Evolutionary conservation across 2,329 filamentous ascomycete species (phyloP), one percentile per base, ranked within the genome.

Genomic region (Aspergillus sp.): DNA sequence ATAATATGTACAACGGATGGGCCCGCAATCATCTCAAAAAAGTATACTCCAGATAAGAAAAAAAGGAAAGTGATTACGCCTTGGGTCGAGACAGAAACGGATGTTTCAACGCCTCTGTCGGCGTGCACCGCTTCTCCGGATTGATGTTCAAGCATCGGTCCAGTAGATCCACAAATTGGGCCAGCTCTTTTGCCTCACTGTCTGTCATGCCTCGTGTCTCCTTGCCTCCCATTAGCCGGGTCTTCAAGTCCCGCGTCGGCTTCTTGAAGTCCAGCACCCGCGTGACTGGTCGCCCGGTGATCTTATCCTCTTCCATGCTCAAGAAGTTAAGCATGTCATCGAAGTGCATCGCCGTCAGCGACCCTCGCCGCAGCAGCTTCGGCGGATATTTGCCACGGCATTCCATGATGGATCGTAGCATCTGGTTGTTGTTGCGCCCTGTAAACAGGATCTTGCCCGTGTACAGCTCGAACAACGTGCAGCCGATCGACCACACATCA

Each of bases 401-500:
- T 74, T 99, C 94, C 88, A 97, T 96, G 69, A 99, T 97, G 19
- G 90, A 89, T 65, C 91, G 91, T 62, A 99, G 86, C 95, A 99
- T 99, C 79, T 97, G 92, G 73, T 99, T 99, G 81, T 99, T 99
- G 79, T 91, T 95, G 65, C 91, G 87, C 61, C 95, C 95, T 1
- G 92, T 92, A 75, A 99, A 99, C 32, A 99, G 83, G 60, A 99
- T 98, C 76, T 97, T 97, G 71, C 95, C 95, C 0, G 95, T 98
- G 80, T 96, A 98, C 43, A 99, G 83, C 78, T 99, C 95, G 76
- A 96, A 99, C 30, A 98, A 83, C 0, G 95, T 99, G 78, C 95
- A 99, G 39, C 95, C 96, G 66, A 98, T 92, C 7, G 94, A 96
- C 95, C 95, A 99, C 83, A 97, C 91, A 76, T 99, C 95, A 66